Evolutionary conservation across 306 rosid species (phyloP), one percentile per base, ranked within the genome.

Genomic region (Rosa rugosa): DNA sequence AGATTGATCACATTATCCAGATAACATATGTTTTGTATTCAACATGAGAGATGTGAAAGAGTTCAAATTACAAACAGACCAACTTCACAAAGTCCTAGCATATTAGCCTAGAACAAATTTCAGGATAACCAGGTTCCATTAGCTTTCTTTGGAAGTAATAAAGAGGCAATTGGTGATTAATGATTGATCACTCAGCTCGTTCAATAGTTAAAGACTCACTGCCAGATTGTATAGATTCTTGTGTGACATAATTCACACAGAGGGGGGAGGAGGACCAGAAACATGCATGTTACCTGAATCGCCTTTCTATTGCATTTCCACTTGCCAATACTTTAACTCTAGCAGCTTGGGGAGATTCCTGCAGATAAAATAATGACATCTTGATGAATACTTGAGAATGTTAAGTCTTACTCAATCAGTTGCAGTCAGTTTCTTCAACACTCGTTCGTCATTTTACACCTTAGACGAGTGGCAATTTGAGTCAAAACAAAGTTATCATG

Each of bases 281-380:
- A n/a, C 13, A 59, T 41, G 25, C 12, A 34, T 31, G 22, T 71
- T 85, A 90, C 99, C 99, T 95, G 89, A 93, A 95, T 86, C 99
- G 88, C 86, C 99, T 86, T 90, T 95, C 99, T 38, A 97, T 91
- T 65, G 99, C 95, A 85, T 93, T 95, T 68, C 99, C 99, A 78
- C 96, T 91, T 62, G 98, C 99, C 90, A 95, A 87, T 63, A 95
- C 99, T 85, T 95, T 95, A 36, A 95, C 99, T 83, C 99, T 89
- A 77, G 99, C 99, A 80, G 98, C 93, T 85, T 95, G 99, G 76
- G 99, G 99, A 81, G 99, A 95, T 77, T 93, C 98, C 99, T 95
- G 81, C 76, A 80, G 49, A 78, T 79, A 46, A 66, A 65, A 72
- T 11, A 64, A 23, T 22, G 74, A 53, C 8, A 63, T 69, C 31